Evolutionary conservation across 2,329 filamentous ascomycete genomes (phyloP), one percentile per base, ranked within the genome.

Genomic region (Fusarium neocosmosporiellum): DNA sequence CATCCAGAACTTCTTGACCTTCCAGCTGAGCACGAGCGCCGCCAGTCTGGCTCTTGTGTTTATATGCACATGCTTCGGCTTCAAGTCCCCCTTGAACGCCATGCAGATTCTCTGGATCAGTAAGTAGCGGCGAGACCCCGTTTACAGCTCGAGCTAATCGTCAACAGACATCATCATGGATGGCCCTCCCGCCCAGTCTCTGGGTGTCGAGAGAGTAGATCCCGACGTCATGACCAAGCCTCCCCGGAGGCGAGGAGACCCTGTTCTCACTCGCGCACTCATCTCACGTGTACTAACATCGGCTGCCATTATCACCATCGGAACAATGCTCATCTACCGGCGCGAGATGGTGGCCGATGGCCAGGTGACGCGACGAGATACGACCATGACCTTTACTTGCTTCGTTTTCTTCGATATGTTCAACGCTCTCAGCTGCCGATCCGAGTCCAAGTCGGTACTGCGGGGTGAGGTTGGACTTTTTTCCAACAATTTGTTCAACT

Each of bases 41-140:
- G 96, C 97, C 63, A 95, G 96, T 69, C 86, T 99, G 74, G 94
- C 93, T 66, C 87, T 99, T 62, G 96, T 99, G 20, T 90, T 99
- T 75, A 83, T 99, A 78, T 98, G 95, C 86, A 98, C 95, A 33
- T 93, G 94, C 75, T 88, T 98, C 70, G 96, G 96, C 41, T 96
- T 97, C 85, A 95, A 94, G 83, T 98, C 96, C 80, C 97, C 96
- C 53, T 87, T 99, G 69, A 99, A 99, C 81, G 95, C 96, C 58
- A 99, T 99, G 96, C 96, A 99, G 85, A 99, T 99, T 85, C 88
- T 99, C 46, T 99, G 96, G 96, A 99, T 99, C 79, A 99, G 96
- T 98, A 86, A 85, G 94, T 89, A 57, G 8, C n/a, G n/a, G 7
- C 2, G 5, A 11, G 18, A 5, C 9, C 46, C 11, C 18, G 4